A percentile compares a stretch with the other conserved stretches of the same genome.
phyloP scores from a whole-genome alignment of 768 basidiomycete genomes.

The Sistotremastrum suecicum region DNA sequence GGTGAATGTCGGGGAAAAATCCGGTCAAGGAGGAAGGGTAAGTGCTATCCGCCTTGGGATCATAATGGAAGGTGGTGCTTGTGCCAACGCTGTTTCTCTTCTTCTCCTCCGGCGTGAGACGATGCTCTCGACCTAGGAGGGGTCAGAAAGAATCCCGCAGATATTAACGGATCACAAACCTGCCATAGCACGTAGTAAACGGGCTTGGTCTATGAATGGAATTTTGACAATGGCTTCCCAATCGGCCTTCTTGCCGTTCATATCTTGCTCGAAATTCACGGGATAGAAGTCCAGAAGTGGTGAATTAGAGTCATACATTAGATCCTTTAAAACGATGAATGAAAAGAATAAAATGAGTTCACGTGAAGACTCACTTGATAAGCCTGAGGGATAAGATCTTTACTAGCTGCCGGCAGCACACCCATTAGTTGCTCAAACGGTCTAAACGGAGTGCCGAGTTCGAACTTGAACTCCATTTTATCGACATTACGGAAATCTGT shows the following conservation, averaged over 20 bases:
- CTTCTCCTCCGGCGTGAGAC: conserved; percentile 62
- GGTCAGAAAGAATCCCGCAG: conserved; percentile 1
- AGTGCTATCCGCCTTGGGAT: conserved; percentile 39
- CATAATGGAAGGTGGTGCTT: conserved; percentile 68
- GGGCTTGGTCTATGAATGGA: conserved; percentile 81
- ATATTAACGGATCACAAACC: conserved; percentile 28
- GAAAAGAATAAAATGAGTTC: conserved; percentile 1
- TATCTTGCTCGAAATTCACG: conserved; percentile 74
- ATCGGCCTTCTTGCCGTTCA: conserved; percentile 96
- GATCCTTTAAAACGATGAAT: conserved; percentile 37
- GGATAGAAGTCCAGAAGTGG: conserved; percentile 95
- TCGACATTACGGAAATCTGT: conserved; percentile 49
- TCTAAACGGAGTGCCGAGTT: conserved; percentile 77
- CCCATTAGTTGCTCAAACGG: conserved; percentile 98
- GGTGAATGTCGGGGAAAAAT: conserved; percentile 81
- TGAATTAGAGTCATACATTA: conserved; percentile 77
- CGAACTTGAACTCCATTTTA: conserved; percentile 74
- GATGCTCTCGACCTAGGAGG: conserved; percentile 55
- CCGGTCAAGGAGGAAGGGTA: conserved; percentile 91
- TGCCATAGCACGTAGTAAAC: conserved; percentile 72
- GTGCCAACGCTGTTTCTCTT: conserved; percentile 65
- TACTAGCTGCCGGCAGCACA: conserved; percentile 84
- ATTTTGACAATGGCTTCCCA: conserved; percentile 99
- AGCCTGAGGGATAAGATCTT: conserved; percentile 73
- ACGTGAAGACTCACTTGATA: conserved; percentile 47